phyloP scores from a whole-genome alignment of 1,284 basidiomycete species.

The Melampsora allii-populina region DNA sequence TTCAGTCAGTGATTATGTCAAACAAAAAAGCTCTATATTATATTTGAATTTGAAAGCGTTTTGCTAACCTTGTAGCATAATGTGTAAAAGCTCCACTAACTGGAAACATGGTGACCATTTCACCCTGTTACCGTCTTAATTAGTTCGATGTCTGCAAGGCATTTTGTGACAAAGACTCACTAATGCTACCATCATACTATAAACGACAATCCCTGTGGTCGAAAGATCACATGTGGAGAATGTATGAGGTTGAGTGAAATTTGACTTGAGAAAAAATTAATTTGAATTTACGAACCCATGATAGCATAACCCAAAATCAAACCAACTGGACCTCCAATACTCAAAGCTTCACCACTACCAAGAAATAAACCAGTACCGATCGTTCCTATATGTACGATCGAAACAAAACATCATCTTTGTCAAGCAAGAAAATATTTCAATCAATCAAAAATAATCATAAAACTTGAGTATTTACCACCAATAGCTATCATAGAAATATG shows the following conservation, averaged over 20 bases:
- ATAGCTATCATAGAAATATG: constrained; percentile 39
- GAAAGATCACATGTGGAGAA: background rate
- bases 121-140: background rate
- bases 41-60: background rate
- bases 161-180: background rate
- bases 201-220: background rate
- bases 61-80: constrained; percentile 3
- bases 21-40: constrained; percentile 19
- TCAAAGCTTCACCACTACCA: constrained; percentile 7
- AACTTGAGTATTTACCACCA: constrained; percentile 9
- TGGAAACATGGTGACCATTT: constrained; percentile 40
- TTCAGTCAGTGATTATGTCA: constrained; percentile 1
- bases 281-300: constrained; percentile 17
- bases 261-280: background rate
- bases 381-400: constrained; percentile 2
- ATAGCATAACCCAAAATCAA: constrained; percentile 15
- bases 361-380: constrained; percentile 36
- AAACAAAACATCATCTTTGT: no score
- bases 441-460: background rate
- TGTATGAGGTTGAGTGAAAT: background rate
- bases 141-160: background rate
- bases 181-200: constrained; percentile 32
- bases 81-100: constrained; percentile 27
- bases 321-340: constrained; percentile 21
- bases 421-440: background rate